Evolutionary conservation across 495 filamentous ascomycete species (phyloP), one percentile per base, ranked within the genome.

Genomic region (Chaetomium cochliodes): DNA sequence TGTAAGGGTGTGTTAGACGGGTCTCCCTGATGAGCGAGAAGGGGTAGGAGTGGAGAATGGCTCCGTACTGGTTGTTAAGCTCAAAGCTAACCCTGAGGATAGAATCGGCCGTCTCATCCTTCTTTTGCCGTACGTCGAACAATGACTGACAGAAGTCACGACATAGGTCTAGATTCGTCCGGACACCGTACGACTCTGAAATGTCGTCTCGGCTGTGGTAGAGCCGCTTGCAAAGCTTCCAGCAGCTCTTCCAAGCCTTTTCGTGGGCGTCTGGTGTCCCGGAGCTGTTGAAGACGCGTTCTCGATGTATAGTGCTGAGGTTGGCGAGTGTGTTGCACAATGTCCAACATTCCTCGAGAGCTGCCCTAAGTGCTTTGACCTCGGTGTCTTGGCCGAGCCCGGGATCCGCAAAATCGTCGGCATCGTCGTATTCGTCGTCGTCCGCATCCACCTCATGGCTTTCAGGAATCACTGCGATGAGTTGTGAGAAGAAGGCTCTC

Each of bases 41-140:
- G 46, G n/a, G n/a, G 16, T 20, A 50, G 46, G 51, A 3, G 0
- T 30, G n/a, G 20, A 18, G 13, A 39, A n/a, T 37, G 23, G 28
- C 13, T 8, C 71, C 79, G 51, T 63, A 82, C 80, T 97, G 92
- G 72, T 97, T 97, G 72, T 96, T 96, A 12, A 97, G 84, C 76
- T 96, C 92, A 70, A 96, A 96, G 80, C 91, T 96, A 61, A 97
- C 92, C 46, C 92, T 80, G 52, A 97, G 74, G 22, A 97, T 89
- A 1, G 92, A 94, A 74, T 97, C 92, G 0, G 88, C 82, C 1
- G 86, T 77, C 56, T 93, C 91, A 63, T 93, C 87, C 37, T 87
- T 85, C 71, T 86, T 85, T 62, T 87, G 82, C 52, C 92, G 81
- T 22, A 91, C 87, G 70, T 97, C 92, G 69, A 97, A 97, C 25